phyloP scores from a whole-genome alignment of 176 grass and related monocot species.

The Carex cristatella region DNA sequence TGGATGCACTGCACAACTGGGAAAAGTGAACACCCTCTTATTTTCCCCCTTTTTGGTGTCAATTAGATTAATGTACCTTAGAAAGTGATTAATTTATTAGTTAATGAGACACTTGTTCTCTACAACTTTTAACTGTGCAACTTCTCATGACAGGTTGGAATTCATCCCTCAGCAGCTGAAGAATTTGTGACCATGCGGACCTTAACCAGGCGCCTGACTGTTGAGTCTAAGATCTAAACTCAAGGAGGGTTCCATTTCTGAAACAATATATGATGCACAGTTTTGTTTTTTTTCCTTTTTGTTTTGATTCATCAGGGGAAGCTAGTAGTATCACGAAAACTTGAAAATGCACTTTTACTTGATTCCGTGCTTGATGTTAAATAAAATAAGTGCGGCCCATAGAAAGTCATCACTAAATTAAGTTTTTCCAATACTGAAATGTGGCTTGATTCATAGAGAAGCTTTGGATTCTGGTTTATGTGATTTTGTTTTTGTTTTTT shows the following conservation, averaged over 20 bases:
- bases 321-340: background rate
- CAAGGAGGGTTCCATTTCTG: background rate
- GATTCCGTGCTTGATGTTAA: background rate
- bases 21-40: background rate
- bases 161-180: constrained; percentile 87
- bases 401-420: background rate
- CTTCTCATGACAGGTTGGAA: constrained; percentile 70
- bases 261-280: background rate
- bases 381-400: background rate
- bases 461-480: background rate
- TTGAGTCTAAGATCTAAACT: constrained; percentile 40
- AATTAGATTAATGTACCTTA: background rate
- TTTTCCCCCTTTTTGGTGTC: background rate
- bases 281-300: background rate
- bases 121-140: background rate
- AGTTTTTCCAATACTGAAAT: background rate
- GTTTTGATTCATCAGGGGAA: background rate
- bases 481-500: background rate
- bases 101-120: background rate
- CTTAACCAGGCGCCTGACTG: constrained; percentile 47
- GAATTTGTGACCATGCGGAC: constrained; percentile 92
- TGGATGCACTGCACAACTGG: background rate
- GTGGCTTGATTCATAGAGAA: background rate
- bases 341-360: background rate
- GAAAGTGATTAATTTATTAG: background rate